A percentile compares a stretch with the other conserved stretches of the same genome.
Conservation (phyloP, 2,329 filamentous ascomycete genomes). For the Alternaria viburni region DNA sequence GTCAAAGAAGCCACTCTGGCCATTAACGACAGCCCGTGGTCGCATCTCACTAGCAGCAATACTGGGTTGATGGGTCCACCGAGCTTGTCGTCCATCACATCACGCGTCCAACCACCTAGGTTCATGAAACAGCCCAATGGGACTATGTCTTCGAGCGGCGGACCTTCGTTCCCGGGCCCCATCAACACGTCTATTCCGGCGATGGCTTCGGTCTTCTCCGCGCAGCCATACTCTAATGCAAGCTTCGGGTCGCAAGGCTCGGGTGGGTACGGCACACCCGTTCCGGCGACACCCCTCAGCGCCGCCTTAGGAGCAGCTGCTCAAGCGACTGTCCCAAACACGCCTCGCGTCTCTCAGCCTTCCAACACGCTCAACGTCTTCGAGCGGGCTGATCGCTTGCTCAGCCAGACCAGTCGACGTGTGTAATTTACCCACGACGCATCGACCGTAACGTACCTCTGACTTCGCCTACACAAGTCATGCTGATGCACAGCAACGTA, state of each 20-base stretch:
- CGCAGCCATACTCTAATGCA: conserved; percentile 33
- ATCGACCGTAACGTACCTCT: not conserved
- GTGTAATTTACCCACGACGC: conserved; percentile 17
- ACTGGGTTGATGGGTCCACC: conserved; percentile 37
- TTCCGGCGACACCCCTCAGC: conserved; percentile 87
- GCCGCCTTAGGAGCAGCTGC: conserved; percentile 88
- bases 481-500: not conserved
- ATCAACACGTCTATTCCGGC: conserved; percentile 47
- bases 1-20: conserved; percentile 80
- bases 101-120: conserved; percentile 42
- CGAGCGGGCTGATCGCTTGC: conserved; percentile 43
- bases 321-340: conserved; percentile 83
- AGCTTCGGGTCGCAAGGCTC: conserved; percentile 39
- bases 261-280: conserved; percentile 59
- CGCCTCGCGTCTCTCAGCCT: conserved; percentile 34
- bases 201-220: conserved; percentile 35
- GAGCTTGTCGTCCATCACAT: conserved; percentile 44
- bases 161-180: conserved; percentile 39
- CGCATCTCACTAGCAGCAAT: conserved; percentile 57
- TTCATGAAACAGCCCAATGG: conserved; percentile 35
- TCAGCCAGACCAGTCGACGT: conserved; percentile 39
- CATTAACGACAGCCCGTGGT: conserved; percentile 72
- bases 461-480: not conserved
- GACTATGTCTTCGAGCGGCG: conserved; percentile 31
- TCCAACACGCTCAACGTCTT: conserved; percentile 44